Conservation (phyloP, 2,329 filamentous ascomycete species). For the Sclerotinia subarctica region DNA sequence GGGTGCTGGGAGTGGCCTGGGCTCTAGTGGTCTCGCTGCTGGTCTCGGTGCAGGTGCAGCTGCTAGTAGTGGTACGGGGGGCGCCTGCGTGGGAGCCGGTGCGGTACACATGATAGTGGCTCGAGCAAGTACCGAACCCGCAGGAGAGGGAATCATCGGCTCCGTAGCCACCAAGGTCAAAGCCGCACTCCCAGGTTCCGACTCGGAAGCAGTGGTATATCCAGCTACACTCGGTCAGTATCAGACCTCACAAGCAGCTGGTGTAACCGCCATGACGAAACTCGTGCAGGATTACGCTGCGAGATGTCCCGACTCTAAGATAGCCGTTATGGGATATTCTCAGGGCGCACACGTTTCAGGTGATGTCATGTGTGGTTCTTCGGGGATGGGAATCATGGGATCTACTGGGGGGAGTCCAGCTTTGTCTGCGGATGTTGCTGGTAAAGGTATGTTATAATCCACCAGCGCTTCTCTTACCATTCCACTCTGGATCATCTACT, state of each 20-base stretch:
- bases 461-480: too few species aligned
- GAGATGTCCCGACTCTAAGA: constrained; percentile 34
- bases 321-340: constrained; percentile 31
- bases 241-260: constrained; percentile 33
- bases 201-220: constrained; percentile 39
- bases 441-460: neutral
- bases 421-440: neutral
- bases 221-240: constrained; percentile 37
- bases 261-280: constrained; percentile 37
- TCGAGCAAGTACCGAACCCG: constrained; percentile 38
- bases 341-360: constrained; percentile 36
- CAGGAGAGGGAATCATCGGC: constrained; percentile 39
- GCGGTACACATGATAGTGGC: constrained; percentile 40
- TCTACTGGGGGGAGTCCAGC: constrained; percentile 20
- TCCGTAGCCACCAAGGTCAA: constrained; percentile 38
- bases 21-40: too few species aligned
- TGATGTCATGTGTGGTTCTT: constrained; percentile 35
- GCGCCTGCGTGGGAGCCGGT: neutral
- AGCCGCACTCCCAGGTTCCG: constrained; percentile 36
- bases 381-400: neutral
- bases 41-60: neutral
- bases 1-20: too few species aligned
- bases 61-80: neutral
- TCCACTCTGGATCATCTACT: neutral
- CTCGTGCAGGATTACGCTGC: constrained; percentile 37